These are phyloP conservation scores for Monosporozyma unispora DNA, from an alignment of 805 yeast species.

Conservation along the genomic window DNA sequence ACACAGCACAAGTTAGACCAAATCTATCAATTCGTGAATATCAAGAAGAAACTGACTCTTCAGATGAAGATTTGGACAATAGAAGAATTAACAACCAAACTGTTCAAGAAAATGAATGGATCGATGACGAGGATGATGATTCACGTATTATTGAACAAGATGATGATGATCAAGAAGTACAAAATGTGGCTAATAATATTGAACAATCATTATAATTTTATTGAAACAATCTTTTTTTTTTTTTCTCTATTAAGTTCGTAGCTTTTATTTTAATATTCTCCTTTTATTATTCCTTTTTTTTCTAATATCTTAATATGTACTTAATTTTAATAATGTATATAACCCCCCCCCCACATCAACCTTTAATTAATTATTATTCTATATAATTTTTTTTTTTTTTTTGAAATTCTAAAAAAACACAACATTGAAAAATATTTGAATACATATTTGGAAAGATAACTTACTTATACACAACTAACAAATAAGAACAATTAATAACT, in stretches of 20 bases:
- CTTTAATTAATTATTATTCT: not conserved
- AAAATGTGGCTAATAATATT: not conserved
- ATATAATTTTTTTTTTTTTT: not conserved
- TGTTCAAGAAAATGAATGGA: constrained; percentile 9
- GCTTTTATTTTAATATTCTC: not conserved
- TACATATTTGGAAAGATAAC: no score
- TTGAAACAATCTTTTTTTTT: not conserved
- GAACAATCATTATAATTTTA: not conserved
- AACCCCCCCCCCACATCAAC: not conserved
- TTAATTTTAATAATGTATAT: not conserved
- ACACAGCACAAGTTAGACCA: constrained; percentile 74
- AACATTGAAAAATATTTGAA: no score
- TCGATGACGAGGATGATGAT: constrained; percentile 1
- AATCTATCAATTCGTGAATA: constrained; percentile 57
- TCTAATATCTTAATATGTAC: not conserved
- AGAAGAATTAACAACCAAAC: constrained; percentile 11
- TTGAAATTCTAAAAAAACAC: not conserved
- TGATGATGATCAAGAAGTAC: not conserved
- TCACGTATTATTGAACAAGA: not conserved
- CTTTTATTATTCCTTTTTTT: not conserved
- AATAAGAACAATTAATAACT: not conserved
- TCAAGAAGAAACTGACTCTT: constrained; percentile 39
- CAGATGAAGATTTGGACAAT: constrained; percentile 37
- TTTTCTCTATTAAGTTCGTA: not conserved
- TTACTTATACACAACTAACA: no score